Conservation (phyloP, 148 eudicot species). For the Heliosperma pusillum region DNA sequence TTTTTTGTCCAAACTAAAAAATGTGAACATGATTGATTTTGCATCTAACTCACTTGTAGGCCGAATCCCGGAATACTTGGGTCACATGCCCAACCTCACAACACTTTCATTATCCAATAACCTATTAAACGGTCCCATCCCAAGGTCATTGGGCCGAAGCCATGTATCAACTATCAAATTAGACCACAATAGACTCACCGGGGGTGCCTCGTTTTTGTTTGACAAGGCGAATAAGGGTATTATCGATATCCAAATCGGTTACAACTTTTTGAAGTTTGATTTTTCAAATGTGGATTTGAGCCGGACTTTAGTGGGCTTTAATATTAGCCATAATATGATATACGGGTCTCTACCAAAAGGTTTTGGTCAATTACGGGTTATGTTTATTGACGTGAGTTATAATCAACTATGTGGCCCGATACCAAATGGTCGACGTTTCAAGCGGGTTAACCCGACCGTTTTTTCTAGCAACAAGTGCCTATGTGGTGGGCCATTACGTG, state of each 20-base stretch:
- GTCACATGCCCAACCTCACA: conserved; percentile 15
- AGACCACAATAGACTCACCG: conserved; percentile 33
- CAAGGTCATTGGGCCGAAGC: conserved; percentile 21
- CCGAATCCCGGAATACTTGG: conserved; percentile 35
- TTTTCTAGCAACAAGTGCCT: conserved; percentile 13
- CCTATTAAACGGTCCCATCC: conserved; percentile 34
- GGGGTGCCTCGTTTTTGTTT: conserved; percentile 46
- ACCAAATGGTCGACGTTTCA: conserved; percentile 28
- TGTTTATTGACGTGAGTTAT: conserved; percentile 37
- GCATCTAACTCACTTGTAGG: conserved; percentile 29
- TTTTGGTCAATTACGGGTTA: conserved; percentile 19
- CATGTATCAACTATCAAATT: conserved; percentile 25
- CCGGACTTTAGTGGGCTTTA: conserved; percentile 13
- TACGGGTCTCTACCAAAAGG: conserved; percentile 35
- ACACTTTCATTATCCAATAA: conserved; percentile 28
- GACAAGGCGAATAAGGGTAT: conserved; percentile 8
- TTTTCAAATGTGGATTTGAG: conserved; percentile 24
- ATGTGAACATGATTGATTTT: conserved; percentile 4
- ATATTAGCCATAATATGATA: conserved; percentile 40
- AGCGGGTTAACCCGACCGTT: conserved; percentile 5
- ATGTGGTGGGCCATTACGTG: conserved; percentile 3
- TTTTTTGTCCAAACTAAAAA: neutral
- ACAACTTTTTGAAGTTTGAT: conserved; percentile 33
- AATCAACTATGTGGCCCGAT: conserved; percentile 46
- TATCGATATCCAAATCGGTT: neutral